Base-by-base conservation (phyloP, 176 grass and related monocot species). In the Pontederia paniculata region DNA sequence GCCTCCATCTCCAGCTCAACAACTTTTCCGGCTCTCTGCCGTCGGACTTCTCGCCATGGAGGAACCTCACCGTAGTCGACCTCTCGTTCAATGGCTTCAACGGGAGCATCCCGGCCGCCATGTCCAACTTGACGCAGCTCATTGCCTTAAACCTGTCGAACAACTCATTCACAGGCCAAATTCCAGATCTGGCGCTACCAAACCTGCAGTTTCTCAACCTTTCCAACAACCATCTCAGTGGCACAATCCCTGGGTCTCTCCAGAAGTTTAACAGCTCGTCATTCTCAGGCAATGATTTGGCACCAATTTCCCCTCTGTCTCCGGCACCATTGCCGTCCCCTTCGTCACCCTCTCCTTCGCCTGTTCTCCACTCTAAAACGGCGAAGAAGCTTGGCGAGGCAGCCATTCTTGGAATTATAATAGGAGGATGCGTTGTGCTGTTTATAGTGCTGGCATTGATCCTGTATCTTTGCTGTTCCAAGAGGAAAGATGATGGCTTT, bases 1-100 rank as follows among this genome's bases (percentile, higher is more conserved):
- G 81, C 0, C 81, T 99, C 43, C 94, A 99, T 71, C 80, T 99
- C 65, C 87, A 99, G 75, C 62, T 69, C 44, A 99, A 99, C 73
- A 71, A 69, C 28, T 88, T 99, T 37, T 73, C 80, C 21, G 87
- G 94, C 21, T 62, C 58, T 1, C 25, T 87, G 7, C 80, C 87
- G 0, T 0, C 10, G 0, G 52, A 50, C 0, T 54, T 93, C 59
- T 67, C 54, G 0, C 0, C 14, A 0, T 80, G 85, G 6, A 44
- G 16, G 0, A 55, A 41, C 12, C 75, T 99, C 0, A 82, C 80
- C 44, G 75, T 25, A 45, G 77, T 99, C 62, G 83, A 99, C 71
- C 83, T 99, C 57, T 99, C 94, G 11, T 99, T 80, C 46, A 99
- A 99, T 23, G 37, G 16, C 54, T 99, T 99, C 66, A 41, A 56